These are phyloP conservation scores for Candolleomyces eurysporus DNA, from an alignment of 768 basidiomycete species.

Conservation along the genomic window DNA sequence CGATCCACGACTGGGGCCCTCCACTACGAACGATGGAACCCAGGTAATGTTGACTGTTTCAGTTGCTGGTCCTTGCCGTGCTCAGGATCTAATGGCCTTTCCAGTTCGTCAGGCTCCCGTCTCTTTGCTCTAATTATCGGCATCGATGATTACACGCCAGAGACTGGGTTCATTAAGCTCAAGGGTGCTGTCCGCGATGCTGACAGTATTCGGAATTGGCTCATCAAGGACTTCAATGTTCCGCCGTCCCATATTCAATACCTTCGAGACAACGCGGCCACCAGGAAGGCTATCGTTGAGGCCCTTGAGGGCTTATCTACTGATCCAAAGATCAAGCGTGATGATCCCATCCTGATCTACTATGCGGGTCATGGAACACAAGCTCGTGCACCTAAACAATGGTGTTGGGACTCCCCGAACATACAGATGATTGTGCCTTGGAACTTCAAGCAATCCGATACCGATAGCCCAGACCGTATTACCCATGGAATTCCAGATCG, in stretches of 20 bases:
- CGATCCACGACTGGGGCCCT: no score
- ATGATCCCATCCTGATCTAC: background rate
- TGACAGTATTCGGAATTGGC: background rate
- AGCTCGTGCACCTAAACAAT: background rate
- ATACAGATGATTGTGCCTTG: background rate
- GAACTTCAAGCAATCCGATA: background rate
- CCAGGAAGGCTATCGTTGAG: background rate
- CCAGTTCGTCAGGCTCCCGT: background rate
- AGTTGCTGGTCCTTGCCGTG: no score
- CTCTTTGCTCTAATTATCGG: background rate
- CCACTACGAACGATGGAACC: no score
- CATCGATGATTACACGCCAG: background rate
- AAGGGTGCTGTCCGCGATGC: background rate
- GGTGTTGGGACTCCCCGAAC: background rate
- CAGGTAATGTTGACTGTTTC: no score
- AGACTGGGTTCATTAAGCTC: background rate
- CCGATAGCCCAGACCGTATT: background rate
- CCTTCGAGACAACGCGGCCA: background rate
- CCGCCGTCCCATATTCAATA: background rate
- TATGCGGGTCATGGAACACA: background rate
- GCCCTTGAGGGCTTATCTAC: background rate
- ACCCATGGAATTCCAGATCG: background rate
- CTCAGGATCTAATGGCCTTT: no score
- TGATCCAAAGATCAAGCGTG: background rate
- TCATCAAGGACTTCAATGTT: background rate